Conservation (phyloP, 345 rosid genomes). For the Barbarea vulgaris region DNA sequence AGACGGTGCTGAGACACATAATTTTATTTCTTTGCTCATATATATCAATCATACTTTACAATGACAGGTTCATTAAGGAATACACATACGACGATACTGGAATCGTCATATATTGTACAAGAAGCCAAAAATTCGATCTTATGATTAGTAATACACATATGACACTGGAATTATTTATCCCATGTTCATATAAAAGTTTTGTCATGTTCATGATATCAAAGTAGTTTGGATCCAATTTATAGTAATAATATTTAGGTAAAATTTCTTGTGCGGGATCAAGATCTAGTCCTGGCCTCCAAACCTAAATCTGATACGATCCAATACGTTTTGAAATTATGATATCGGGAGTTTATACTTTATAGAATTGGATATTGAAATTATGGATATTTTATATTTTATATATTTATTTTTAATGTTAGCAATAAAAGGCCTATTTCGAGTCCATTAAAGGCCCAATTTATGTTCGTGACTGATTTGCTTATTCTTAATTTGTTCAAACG, state of each 20-base stretch:
- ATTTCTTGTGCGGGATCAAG: not conserved
- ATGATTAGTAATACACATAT: constrained; percentile 3
- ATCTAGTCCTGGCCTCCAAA: not conserved
- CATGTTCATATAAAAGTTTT: not conserved
- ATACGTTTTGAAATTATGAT: not conserved
- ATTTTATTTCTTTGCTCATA: constrained; percentile 17
- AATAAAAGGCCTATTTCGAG: not conserved
- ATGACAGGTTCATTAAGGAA: constrained; percentile 12
- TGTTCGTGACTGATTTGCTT: too few relatives aligned
- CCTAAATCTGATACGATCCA: not conserved
- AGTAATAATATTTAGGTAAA: not conserved
- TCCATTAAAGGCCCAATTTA: constrained; percentile 4
- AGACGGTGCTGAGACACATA: constrained; percentile 31
- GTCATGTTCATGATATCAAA: not conserved
- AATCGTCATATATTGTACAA: not conserved
- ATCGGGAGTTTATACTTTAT: not conserved
- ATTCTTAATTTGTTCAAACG: too few relatives aligned
- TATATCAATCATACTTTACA: constrained; percentile 29
- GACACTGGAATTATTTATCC: constrained; percentile 7
- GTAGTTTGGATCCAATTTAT: not conserved
- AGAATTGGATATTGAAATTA: not conserved
- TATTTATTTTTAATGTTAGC: not conserved
- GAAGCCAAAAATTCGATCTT: constrained; percentile 1
- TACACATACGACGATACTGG: not conserved
- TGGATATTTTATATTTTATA: not conserved